These are phyloP conservation scores for Fusarium metavorans DNA, from an alignment of 2,329 filamentous ascomycete species.

Conservation along the genomic window DNA sequence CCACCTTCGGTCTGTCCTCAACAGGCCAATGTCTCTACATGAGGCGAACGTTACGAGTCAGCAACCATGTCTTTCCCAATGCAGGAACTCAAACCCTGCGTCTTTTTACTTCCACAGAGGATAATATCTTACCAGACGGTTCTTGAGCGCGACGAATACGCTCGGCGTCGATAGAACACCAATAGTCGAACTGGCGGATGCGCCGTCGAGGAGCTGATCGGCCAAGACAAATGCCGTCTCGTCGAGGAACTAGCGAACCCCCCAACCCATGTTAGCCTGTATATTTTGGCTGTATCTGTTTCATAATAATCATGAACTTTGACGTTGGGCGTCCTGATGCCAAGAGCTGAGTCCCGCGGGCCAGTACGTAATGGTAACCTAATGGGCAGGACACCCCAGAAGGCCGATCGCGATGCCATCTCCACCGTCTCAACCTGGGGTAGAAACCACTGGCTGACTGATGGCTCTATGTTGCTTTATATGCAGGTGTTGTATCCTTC, in stretches of 20 bases:
- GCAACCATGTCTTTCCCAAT: background rate
- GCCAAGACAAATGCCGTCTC: slow-evolving; percentile 76
- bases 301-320: slow-evolving; percentile 39
- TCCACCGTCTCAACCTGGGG: slow-evolving; percentile 22
- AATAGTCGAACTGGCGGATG: slow-evolving; percentile 68
- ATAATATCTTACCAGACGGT: slow-evolving; percentile 65
- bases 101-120: background rate
- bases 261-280: slow-evolving; percentile 16
- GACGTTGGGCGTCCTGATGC: slow-evolving; percentile 1
- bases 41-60: slow-evolving; percentile 13
- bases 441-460: background rate
- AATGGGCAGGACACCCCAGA: slow-evolving; percentile 19
- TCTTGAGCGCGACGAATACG: slow-evolving; percentile 81
- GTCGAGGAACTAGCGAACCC: slow-evolving; percentile 71
- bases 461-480: background rate
- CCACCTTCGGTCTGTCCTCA: slow-evolving; percentile 64
- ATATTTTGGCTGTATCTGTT: background rate
- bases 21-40: slow-evolving; percentile 36
- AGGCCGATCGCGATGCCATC: slow-evolving; percentile 37
- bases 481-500: background rate
- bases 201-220: slow-evolving; percentile 72
- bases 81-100: background rate
- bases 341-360: slow-evolving; percentile 20
- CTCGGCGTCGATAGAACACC: slow-evolving; percentile 81
- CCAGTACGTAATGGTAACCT: slow-evolving; percentile 41